Conservation (phyloP, 2,329 filamentous ascomycete genomes). For the Xylariaceae sp. region DNA sequence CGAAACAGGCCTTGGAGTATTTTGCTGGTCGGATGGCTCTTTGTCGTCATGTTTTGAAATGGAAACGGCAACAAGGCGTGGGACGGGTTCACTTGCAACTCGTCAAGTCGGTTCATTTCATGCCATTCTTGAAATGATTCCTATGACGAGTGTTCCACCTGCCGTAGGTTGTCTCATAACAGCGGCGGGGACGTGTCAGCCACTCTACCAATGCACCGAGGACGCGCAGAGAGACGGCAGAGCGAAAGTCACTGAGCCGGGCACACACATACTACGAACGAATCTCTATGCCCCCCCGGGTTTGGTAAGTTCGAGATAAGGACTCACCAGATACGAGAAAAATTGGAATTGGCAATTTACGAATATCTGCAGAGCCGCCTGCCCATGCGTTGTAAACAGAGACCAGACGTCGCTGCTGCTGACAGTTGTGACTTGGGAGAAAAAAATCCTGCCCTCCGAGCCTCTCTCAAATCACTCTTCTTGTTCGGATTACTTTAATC, state of each 20-base stretch:
- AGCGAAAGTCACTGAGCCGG: background rate
- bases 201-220: no score
- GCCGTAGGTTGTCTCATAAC: conserved; percentile 13
- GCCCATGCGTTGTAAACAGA: background rate
- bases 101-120: background rate
- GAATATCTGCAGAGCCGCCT: background rate
- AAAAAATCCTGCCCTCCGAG: conserved; percentile 6
- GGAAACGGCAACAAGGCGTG: no score
- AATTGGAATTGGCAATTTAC: background rate
- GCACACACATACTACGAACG: background rate
- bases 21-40: no score
- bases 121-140: conserved; percentile 13
- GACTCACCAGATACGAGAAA: background rate
- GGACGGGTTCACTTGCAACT: no score
- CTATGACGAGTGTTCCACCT: conserved; percentile 15
- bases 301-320: background rate
- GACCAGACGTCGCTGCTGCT: background rate
- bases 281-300: background rate
- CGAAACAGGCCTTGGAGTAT: no score
- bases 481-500: background rate
- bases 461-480: conserved; percentile 9
- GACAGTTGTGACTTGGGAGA: conserved; percentile 9
- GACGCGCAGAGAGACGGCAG: background rate
- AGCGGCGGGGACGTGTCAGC: background rate
- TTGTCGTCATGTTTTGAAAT: no score